Conservation (phyloP, 1,139 yeast genomes). For the Arxiozyma telluris region DNA sequence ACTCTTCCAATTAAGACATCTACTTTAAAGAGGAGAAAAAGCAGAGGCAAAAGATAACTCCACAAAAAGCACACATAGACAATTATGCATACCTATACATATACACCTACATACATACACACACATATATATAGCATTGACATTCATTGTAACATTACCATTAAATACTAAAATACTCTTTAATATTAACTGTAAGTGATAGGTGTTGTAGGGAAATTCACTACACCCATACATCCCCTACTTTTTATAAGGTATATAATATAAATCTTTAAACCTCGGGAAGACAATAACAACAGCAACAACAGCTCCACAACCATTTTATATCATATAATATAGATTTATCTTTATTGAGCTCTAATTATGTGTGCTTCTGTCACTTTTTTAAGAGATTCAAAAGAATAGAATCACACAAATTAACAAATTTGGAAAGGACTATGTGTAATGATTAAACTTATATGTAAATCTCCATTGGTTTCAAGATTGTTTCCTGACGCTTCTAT, state of each 20-base stretch:
- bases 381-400: too few species aligned
- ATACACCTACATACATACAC: too few species aligned
- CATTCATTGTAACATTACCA: background rate
- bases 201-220: background rate
- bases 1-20: background rate
- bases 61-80: background rate
- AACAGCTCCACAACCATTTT: too few species aligned
- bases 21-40: background rate
- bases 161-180: background rate
- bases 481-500: background rate
- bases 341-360: background rate
- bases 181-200: too few species aligned
- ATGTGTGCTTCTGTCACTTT: background rate
- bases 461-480: background rate
- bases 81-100: background rate
- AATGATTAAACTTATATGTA: background rate
- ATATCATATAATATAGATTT: too few species aligned
- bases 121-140: background rate
- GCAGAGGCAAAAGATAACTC: background rate
- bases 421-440: background rate
- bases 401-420: too few species aligned
- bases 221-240: background rate
- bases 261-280: too few species aligned
- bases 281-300: too few species aligned
- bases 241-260: too few species aligned